Conservation (phyloP, 306 rosid genomes). For the Lablab purpureus region DNA sequence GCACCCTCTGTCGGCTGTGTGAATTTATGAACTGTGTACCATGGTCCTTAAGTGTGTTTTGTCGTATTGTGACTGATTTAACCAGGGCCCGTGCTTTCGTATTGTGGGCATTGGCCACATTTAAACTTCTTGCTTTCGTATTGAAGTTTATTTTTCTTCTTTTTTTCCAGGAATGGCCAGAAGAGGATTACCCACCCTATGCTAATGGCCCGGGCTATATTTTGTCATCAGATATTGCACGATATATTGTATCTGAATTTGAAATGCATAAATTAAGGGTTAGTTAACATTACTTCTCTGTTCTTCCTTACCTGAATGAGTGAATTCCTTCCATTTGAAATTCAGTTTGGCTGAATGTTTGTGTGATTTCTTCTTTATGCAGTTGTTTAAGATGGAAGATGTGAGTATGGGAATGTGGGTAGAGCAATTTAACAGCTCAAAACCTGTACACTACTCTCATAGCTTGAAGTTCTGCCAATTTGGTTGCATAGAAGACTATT, state of each 20-base stretch:
- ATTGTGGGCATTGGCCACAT: constrained; percentile 10
- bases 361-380: constrained; percentile 33
- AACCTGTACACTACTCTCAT: constrained; percentile 62
- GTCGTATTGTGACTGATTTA: background rate
- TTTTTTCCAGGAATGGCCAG: constrained; percentile 81
- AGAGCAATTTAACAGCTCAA: constrained; percentile 69
- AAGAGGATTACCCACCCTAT: constrained; percentile 82
- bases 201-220: constrained; percentile 92
- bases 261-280: constrained; percentile 77
- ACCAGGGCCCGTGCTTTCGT: background rate
- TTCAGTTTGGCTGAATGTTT: background rate
- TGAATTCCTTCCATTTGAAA: background rate
- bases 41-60: background rate
- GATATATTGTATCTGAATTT: constrained; percentile 64
- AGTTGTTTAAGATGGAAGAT: constrained; percentile 93
- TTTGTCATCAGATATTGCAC: constrained; percentile 70
- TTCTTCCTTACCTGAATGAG: background rate
- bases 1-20: background rate
- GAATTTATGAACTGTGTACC: background rate
- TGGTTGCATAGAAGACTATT: constrained; percentile 79
- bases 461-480: constrained; percentile 77
- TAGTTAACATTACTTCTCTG: constrained; percentile 21
- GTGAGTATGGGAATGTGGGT: constrained; percentile 98
- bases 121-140: background rate
- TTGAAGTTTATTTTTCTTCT: constrained; percentile 19